Evolutionary conservation across 495 filamentous ascomycete genomes (phyloP), one percentile per base, ranked within the genome.

Genomic region (Aspergillus hancockii): DNA sequence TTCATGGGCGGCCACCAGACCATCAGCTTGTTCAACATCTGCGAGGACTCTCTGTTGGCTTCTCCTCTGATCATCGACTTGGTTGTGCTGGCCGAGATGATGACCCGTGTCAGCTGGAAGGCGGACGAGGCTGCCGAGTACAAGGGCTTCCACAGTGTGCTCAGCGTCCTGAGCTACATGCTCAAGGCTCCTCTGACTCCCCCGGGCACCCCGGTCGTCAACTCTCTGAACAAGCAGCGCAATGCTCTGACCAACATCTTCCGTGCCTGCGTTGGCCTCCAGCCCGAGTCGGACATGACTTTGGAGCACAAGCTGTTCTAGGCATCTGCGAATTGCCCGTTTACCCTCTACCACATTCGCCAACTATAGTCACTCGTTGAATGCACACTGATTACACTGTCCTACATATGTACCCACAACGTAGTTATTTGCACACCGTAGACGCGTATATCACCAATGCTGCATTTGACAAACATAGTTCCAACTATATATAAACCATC

Each of bases 1-100:
- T 98, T 98, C 85, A 85, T 97, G 81, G 94, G 94, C 63, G 94
- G 94, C 30, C 95, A 98, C 79, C 94, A 98, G 81, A 97, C 92
- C 63, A 98, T 98, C 76, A 93, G 89, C 64, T 81, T 98, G 76
- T 96, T 96, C 83, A 98, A 98, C 74, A 91, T 98, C 70, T 98
- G 94, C 79, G 94, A 98, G 79, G 94, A 98, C 79, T 98, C 95
- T 36, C 85, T 98, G 40, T 82, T 98, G 60, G 94, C 94, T n/a
- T 96, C 93, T 51, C 94, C 94, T 12, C 80, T 98, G 67, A 98
- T 98, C 81, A 97, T 98, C 67, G 94, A 98, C 73, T 83, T 98
- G 49, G 92, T 96, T 32, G 64, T 98, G 40, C 77, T 97, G 60
- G 81, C 94, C 45, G 94, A 98, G 84, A 88, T 98, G 82, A 97